A percentile compares a stretch with the other conserved stretches of the same genome.
Evolutionary conservation across 2,329 filamentous ascomycete genomes (phyloP).

Genomic region (Intubia oerlemansii): DNA sequence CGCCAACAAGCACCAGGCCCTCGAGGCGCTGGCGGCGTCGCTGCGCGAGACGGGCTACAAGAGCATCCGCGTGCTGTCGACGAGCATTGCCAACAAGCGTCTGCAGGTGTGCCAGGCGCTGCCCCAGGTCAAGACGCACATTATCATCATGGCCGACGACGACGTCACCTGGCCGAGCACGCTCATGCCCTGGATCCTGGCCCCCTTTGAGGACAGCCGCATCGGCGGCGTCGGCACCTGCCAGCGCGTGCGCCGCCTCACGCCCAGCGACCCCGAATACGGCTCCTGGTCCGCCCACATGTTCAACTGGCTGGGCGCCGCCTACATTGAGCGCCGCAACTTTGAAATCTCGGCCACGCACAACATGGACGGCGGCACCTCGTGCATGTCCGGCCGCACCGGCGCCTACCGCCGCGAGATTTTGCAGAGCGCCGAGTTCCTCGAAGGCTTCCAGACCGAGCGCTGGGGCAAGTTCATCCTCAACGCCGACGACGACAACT

Average conservation of each 20-base stretch:
- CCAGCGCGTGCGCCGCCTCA: slow-evolving; percentile 59
- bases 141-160: slow-evolving; percentile 88
- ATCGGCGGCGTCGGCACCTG: slow-evolving; percentile 88
- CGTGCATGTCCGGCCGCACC: slow-evolving; percentile 86
- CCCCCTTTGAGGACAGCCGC: slow-evolving; percentile 65
- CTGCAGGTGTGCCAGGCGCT: slow-evolving; percentile 84
- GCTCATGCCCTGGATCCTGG: slow-evolving; percentile 76
- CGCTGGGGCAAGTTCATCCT: slow-evolving; percentile 75
- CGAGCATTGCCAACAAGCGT: slow-evolving; percentile 81
- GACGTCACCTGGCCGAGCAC: slow-evolving; percentile 84
- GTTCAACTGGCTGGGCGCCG: slow-evolving; percentile 78
- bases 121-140: slow-evolving; percentile 58
- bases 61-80: slow-evolving; percentile 52
- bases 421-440: slow-evolving; percentile 65
- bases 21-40: slow-evolving; percentile 44
- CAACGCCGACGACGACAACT: slow-evolving; percentile 96
- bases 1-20: slow-evolving; percentile 49
- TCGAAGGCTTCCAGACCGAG: slow-evolving; percentile 78
- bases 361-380: slow-evolving; percentile 86
- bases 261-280: too few relatives aligned
- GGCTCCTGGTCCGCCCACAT: slow-evolving; percentile 37
- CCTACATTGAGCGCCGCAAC: slow-evolving; percentile 84
- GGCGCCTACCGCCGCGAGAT: slow-evolving; percentile 84
- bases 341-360: slow-evolving; percentile 95
- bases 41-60: slow-evolving; percentile 21